These are phyloP conservation scores for Rhizopogon salebrosus DNA, from an alignment of 768 basidiomycete species.

Conservation along the genomic window DNA sequence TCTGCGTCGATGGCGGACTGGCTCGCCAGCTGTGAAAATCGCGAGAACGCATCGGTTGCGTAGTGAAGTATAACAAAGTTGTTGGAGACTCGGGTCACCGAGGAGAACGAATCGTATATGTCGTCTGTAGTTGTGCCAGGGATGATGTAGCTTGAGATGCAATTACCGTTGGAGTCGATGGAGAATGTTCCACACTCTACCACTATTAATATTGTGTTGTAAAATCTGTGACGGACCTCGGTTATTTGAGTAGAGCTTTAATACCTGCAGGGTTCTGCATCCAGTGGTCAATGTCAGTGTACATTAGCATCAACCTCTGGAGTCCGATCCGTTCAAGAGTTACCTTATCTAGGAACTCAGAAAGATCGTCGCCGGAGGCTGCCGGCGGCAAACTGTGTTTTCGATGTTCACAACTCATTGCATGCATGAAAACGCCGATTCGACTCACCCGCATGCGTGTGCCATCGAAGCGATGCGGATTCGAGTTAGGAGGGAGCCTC, in stretches of 20 bases:
- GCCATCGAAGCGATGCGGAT: no score
- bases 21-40: slow-evolving; percentile 5
- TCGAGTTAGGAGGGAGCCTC: no score
- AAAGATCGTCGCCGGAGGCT: no score
- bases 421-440: no score
- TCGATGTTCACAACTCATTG: no score
- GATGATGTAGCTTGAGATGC: slow-evolving; percentile 3
- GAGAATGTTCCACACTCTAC: neutral
- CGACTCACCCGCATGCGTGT: no score
- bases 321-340: no score
- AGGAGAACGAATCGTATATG: slow-evolving; percentile 22
- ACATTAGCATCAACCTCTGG: no score
- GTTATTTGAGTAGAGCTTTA: slow-evolving; percentile 64
- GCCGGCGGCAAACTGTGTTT: no score
- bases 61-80: slow-evolving; percentile 4
- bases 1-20: neutral
- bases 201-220: slow-evolving; percentile 38
- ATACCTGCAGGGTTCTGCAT: slow-evolving; percentile 60
- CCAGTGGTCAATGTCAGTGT: neutral
- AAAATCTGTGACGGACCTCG: slow-evolving; percentile 66
- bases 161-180: neutral
- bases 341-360: no score
- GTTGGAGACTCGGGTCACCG: slow-evolving; percentile 47
- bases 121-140: slow-evolving; percentile 4
- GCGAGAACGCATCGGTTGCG: slow-evolving; percentile 8